Evolutionary conservation across 345 rosid species (phyloP).

Genomic region (Euphorbia peplus): DNA sequence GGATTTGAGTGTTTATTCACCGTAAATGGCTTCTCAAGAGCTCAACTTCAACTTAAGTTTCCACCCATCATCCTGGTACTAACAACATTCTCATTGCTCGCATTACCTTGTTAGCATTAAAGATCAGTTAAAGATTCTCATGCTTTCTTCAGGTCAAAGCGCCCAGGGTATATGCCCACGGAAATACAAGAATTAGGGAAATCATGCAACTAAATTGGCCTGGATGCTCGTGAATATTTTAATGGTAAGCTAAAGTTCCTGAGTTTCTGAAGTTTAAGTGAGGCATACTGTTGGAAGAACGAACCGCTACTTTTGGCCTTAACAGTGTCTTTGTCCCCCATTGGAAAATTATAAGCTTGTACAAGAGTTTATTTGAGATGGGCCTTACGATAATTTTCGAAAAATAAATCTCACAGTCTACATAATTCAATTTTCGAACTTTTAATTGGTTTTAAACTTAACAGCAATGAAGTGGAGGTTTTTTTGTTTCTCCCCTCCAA

Average conservation of each 20-base stretch:
- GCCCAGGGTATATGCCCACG: slow-evolving; percentile 67
- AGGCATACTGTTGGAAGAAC: neutral
- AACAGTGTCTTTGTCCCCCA: too few species aligned
- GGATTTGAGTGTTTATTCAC: slow-evolving; percentile 72
- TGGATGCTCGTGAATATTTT: slow-evolving; percentile 50
- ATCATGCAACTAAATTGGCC: slow-evolving; percentile 44
- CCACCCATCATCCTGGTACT: slow-evolving; percentile 65
- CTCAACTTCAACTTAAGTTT: slow-evolving; percentile 44
- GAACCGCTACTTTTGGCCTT: too few species aligned
- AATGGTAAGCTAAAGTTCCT: neutral
- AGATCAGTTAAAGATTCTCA: neutral
- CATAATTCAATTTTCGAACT: too few species aligned
- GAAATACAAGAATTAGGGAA: slow-evolving; percentile 38
- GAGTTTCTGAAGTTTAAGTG: neutral
- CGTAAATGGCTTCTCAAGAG: slow-evolving; percentile 60
- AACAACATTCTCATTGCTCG: neutral
- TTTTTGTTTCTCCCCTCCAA: too few species aligned
- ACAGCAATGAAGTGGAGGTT: too few species aligned
- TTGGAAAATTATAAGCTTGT: too few species aligned
- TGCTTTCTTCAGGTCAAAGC: slow-evolving; percentile 54
- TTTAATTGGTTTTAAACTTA: too few species aligned
- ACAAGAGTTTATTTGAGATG: too few species aligned
- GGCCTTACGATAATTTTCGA: too few species aligned
- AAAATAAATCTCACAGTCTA: too few species aligned
- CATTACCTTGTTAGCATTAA: neutral